Conservation (phyloP, 108 stramenopile genomes). For the Nannochloropsis granulata region DNA sequence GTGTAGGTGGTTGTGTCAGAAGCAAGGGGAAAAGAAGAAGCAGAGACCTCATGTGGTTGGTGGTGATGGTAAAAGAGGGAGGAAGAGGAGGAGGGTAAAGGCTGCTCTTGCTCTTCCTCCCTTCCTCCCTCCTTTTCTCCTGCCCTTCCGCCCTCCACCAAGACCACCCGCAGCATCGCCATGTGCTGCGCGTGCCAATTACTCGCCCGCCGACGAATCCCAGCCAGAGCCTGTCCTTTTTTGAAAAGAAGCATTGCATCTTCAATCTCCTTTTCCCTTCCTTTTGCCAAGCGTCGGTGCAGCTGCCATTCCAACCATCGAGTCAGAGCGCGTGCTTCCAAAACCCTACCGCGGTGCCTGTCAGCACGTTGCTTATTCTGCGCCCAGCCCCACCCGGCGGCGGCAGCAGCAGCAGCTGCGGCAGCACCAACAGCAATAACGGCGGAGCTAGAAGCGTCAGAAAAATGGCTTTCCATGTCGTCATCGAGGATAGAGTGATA, state of each 20-base stretch:
- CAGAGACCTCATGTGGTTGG: neutral
- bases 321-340: neutral
- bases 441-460: too few species aligned
- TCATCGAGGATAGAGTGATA: too few species aligned
- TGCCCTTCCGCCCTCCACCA: neutral
- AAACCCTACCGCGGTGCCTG: neutral
- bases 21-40: neutral
- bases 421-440: too few species aligned
- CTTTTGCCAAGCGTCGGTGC: neutral
- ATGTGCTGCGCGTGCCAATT: neutral
- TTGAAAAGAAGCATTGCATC: neutral
- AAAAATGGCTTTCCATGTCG: too few species aligned
- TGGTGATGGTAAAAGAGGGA: neutral
- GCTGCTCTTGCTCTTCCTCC: too few species aligned
- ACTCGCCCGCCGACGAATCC: neutral
- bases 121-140: too few species aligned
- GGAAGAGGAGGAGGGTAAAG: neutral
- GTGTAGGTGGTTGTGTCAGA: neutral
- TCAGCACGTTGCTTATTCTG: neutral
- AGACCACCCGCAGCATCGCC: neutral
- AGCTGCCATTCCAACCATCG: neutral
- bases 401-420: too few species aligned
- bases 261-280: neutral
- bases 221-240: neutral
- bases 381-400: neutral